Evolutionary conservation across 345 rosid species (phyloP).

Genomic region (Sisymbrium altissimum): DNA sequence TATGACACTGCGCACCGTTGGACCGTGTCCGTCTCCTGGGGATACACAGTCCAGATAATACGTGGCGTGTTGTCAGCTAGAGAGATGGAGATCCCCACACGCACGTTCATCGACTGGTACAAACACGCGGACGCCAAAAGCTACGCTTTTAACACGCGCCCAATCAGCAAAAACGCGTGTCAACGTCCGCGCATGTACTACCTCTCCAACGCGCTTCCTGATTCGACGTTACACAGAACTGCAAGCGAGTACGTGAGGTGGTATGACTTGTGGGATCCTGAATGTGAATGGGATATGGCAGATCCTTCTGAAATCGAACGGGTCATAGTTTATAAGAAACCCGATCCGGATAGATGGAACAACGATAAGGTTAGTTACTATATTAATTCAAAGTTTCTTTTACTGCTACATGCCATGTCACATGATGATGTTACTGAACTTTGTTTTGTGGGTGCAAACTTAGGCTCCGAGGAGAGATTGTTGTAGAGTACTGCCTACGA

Average conservation of each 20-base stretch:
- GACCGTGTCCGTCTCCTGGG: conserved; percentile 83
- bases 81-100: conserved; percentile 48
- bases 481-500: conserved; percentile 41
- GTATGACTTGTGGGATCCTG: conserved; percentile 13
- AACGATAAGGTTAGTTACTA: conserved; percentile 27
- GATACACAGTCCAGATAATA: conserved; percentile 59
- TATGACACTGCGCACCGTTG: conserved; percentile 51
- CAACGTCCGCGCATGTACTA: conserved; percentile 51
- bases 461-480: conserved; percentile 64
- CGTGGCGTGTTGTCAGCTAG: conserved; percentile 49
- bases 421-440: neutral
- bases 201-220: conserved; percentile 38
- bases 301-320: conserved; percentile 36
- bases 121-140: conserved; percentile 26
- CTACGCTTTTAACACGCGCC: conserved; percentile 60
- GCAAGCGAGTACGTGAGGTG: conserved; percentile 41
- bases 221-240: conserved; percentile 30
- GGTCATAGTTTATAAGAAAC: conserved; percentile 44
- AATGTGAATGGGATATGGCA: conserved; percentile 44
- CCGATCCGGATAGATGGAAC: conserved; percentile 49
- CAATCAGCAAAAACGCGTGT: conserved; percentile 35
- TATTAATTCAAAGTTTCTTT: neutral
- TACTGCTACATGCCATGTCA: neutral
- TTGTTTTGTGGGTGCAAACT: neutral
- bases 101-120: conserved; percentile 68